Evolutionary conservation across 1,284 basidiomycete genomes (phyloP).

Genomic region (Tylopilus orsonianus): DNA sequence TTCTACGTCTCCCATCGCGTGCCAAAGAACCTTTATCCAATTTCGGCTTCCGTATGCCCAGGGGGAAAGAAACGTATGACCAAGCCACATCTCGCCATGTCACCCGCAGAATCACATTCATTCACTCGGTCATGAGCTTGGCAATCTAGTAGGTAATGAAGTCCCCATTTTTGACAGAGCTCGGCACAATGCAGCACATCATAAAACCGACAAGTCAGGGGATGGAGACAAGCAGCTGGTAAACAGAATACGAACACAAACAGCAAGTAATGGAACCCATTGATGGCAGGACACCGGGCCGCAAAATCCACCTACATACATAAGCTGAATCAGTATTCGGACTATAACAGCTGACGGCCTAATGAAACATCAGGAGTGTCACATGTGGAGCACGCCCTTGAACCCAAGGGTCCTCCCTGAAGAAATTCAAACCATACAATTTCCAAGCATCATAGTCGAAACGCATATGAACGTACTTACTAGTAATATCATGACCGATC

Average conservation of each 20-base stretch:
- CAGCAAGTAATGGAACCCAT: not conserved
- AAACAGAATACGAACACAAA: slow-evolving; percentile 2
- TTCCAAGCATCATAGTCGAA: slow-evolving; percentile 48
- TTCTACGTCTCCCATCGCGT: slow-evolving; percentile 4
- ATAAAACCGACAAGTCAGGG: not conserved
- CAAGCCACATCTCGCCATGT: too few species aligned
- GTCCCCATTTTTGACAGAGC: not conserved
- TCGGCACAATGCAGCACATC: not conserved
- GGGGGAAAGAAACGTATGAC: too few species aligned
- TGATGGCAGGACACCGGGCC: not conserved
- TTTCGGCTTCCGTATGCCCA: too few species aligned
- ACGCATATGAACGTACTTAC: slow-evolving; percentile 35
- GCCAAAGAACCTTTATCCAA: slow-evolving; percentile 20
- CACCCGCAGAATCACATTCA: too few species aligned
- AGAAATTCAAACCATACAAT: slow-evolving; percentile 73
- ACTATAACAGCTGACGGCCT: not conserved
- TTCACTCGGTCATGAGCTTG: too few species aligned
- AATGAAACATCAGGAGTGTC: slow-evolving; percentile 59
- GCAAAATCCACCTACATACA: not conserved
- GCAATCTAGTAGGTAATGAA: not conserved
- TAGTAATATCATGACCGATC: slow-evolving; percentile 9
- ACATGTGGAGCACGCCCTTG: slow-evolving; percentile 72
- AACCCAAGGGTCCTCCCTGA: slow-evolving; percentile 68
- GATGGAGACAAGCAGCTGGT: slow-evolving; percentile 1
- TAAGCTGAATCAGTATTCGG: slow-evolving; percentile 11